Base-by-base conservation (phyloP, 1,284 basidiomycete species). In the Puccinia polysora region DNA sequence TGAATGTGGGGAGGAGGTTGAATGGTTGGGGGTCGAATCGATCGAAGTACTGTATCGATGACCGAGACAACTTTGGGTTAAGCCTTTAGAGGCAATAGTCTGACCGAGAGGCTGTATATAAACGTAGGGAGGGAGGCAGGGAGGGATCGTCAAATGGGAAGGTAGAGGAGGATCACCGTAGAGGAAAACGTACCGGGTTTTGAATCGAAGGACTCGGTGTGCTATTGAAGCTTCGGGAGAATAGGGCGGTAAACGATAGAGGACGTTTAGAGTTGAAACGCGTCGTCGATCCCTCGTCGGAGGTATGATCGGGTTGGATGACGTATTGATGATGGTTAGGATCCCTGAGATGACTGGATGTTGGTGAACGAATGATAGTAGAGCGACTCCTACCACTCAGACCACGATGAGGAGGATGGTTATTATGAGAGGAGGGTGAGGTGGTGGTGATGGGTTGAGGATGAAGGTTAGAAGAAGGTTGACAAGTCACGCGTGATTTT, bases 41-140 rank as follows among this genome's bases (percentile, higher is more conserved):
- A 64, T 72, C n/a, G 69, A 72, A 15, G 69, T 60, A 18, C 59
- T 52, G n/a, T 72, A 53, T n/a, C 69, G 59, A 49, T 62, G 59
- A 15, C 28, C 49, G 28, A 40, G 36, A 45, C 56, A 60, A 18
- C 23, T 52, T 36, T 34, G n/a, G n/a, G n/a, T n/a, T n/a, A n/a
- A n/a, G n/a, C n/a, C n/a, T n/a, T n/a, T n/a, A n/a, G n/a, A n/a
- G n/a, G n/a, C n/a, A n/a, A n/a, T n/a, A n/a, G n/a, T 52, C 20
- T 52, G 23, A 52, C 23, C 20, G 52, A 23, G 14, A 59, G 25
- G 30, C 18, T 34, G 14, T n/a, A 38, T 3, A 25, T 38, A 6
- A 10, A 36, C 30, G 25, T 32, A 47, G 15, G n/a, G 23, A 52
- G 7, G 2, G 38, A 36, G 23, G 52, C 7, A 52, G 52, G 52